Evolutionary conservation across 345 rosid genomes (phyloP), one percentile per base, ranked within the genome.

Genomic region (Moricandia moricandioides): DNA sequence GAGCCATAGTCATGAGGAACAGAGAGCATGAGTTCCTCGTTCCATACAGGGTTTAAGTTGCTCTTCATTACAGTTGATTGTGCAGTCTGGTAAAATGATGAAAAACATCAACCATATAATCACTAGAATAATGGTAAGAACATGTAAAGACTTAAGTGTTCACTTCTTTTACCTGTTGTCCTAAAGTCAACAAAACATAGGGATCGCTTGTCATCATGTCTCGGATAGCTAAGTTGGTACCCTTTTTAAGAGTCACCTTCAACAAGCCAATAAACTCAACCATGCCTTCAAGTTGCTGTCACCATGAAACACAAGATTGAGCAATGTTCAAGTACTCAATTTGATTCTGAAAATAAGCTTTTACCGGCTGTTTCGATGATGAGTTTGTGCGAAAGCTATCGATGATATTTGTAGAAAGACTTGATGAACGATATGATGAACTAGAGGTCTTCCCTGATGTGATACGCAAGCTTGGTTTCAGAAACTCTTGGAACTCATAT

Each of bases 141-240:
- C 5, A n/a, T 31, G 31, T 59, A 59, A 59, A 58, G 18, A 58
- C 69, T 1, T 5, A 37, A 24, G 34, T 11, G 4, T 29, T 58
- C 62, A 67, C 3, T 33, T 29, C 1, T 21, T 86, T 70, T 58
- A 92, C 99, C 96, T 95, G 93, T 71, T 86, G 84, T 59, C 97
- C 98, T n/a, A 96, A 89, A 69, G 70, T 74, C 79, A 96, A 83
- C 73, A 89, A 80, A 61, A 96, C 97, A 74, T 92, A 92, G 0
- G 98, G 98, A 85, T 96, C 99, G 49, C 99, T 96, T 51, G 99
- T 78, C 86, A 89, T 83, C 97, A 92, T 89, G 82, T 96, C 99
- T 84, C 98, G 87, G 66, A 96, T 29, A 8, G 97, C 98, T 81
- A 96, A 79, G 81, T 86, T 88, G 65, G 77, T 82, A 63, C 99